Percentiles rank a stretch among this genome's conserved stretches.
Evolutionary conservation across 306 rosid species (phyloP).

Genomic region (Dalbergia cultrata): DNA sequence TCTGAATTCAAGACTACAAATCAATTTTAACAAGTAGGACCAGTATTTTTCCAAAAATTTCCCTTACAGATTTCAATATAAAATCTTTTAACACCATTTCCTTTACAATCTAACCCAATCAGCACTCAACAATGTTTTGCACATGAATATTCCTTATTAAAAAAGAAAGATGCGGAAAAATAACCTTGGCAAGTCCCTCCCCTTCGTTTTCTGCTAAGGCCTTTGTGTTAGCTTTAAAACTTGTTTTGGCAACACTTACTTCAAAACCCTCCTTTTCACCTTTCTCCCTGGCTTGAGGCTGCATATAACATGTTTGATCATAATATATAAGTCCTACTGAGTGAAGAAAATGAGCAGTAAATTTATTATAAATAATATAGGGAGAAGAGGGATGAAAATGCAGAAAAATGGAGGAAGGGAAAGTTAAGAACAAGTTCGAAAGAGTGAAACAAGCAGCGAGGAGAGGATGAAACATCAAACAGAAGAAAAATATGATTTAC

Average conservation of each 20-base stretch:
- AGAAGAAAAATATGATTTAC: conserved; percentile 40
- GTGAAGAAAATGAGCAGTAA: not conserved
- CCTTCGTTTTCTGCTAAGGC: conserved; percentile 92
- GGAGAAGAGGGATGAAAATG: not conserved
- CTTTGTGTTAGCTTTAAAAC: conserved; percentile 91
- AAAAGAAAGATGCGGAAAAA: conserved; percentile 10
- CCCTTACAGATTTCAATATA: not conserved
- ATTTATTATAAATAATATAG: conserved; percentile 12
- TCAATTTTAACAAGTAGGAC: conserved; percentile 9
- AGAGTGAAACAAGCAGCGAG: conserved; percentile 35
- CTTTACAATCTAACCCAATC: conserved; percentile 24
- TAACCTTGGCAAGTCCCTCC: conserved; percentile 86
- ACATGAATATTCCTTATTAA: not conserved
- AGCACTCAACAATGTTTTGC: not conserved
- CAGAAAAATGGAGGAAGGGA: conserved; percentile 15
- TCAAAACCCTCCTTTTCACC: conserved; percentile 77
- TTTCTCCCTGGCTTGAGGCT: conserved; percentile 89
- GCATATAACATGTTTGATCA: conserved; percentile 49
- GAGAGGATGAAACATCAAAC: conserved; percentile 19
- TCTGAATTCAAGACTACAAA: not conserved
- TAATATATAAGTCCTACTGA: conserved; percentile 11
- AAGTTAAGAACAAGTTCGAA: not conserved
- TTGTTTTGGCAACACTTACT: conserved; percentile 76
- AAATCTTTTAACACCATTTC: not conserved
- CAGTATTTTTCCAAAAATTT: not conserved